Percentiles rank a stretch among this genome's conserved stretches.
phyloP scores from a whole-genome alignment of 116 monocot species.

The Cymodocea nodosa region DNA sequence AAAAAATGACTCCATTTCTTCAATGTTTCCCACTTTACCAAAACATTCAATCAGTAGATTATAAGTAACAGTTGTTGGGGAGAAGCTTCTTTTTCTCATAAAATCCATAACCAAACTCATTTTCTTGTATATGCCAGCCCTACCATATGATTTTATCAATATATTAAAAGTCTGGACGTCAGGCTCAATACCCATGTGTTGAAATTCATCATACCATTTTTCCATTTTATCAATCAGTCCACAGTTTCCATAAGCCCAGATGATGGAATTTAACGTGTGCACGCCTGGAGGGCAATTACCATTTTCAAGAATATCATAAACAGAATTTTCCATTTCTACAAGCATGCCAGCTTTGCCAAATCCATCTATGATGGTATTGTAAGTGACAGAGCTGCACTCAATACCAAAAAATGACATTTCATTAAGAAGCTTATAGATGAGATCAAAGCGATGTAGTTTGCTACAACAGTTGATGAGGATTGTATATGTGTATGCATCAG shows the following conservation, averaged over 20 bases:
- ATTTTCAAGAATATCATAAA: conserved; percentile 60
- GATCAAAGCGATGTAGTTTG: conserved; percentile 50
- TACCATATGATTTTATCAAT: conserved; percentile 83
- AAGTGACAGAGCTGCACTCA: conserved; percentile 49
- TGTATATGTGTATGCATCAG: conserved; percentile 74
- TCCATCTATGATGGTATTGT: conserved; percentile 83
- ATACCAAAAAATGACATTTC: conserved; percentile 85
- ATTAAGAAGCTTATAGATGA: conserved; percentile 35
- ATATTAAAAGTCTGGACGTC: conserved; percentile 81
- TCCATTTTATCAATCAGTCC: conserved; percentile 61
- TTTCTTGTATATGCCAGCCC: conserved; percentile 41
- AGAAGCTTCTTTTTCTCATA: conserved; percentile 71
- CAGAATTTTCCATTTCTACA: conserved; percentile 58
- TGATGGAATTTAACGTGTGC: conserved; percentile 68
- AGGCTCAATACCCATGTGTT: conserved; percentile 66
- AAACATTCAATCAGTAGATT: conserved; percentile 77
- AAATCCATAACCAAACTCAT: conserved; percentile 50
- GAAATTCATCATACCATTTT: conserved; percentile 63
- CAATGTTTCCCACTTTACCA: conserved; percentile 54
- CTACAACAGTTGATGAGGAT: conserved; percentile 60
- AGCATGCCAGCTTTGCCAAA: conserved; percentile 82
- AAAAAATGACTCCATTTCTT: conserved; percentile 80
- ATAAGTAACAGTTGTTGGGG: conserved; percentile 56
- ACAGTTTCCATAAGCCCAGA: conserved; percentile 59
- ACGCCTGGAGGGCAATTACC: conserved; percentile 57